Conservation (phyloP, 2,329 filamentous ascomycete species). For the Ceratocystis lukuohia region DNA sequence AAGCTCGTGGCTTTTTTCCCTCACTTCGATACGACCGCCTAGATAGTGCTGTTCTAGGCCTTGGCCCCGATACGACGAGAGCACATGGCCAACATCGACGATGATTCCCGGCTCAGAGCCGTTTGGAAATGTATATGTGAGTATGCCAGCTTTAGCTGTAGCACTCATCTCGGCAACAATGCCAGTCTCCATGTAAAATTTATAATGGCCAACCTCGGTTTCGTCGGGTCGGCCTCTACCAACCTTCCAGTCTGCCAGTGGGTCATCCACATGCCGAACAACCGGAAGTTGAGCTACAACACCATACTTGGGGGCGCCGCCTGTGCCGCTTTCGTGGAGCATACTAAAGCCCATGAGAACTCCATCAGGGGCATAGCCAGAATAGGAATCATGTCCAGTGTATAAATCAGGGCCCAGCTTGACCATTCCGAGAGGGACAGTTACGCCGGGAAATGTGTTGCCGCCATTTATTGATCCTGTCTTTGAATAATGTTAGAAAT, state of each 20-base stretch:
- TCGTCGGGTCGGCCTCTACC: constrained; percentile 38
- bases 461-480: constrained; percentile 34
- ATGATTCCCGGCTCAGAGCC: constrained; percentile 35
- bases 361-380: constrained; percentile 38
- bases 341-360: constrained; percentile 47
- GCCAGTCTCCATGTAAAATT: constrained; percentile 40
- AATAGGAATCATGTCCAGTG: constrained; percentile 38
- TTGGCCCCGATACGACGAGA: constrained; percentile 47
- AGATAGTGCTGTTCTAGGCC: constrained; percentile 50
- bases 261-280: constrained; percentile 37
- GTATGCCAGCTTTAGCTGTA: constrained; percentile 43
- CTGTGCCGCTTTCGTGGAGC: constrained; percentile 54
- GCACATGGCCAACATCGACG: constrained; percentile 53
- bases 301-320: constrained; percentile 57
- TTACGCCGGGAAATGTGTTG: constrained; percentile 39
- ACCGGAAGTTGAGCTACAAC: constrained; percentile 48
- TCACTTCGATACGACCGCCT: constrained; percentile 43
- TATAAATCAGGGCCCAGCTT: constrained; percentile 39
- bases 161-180: constrained; percentile 46
- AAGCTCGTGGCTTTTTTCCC: constrained; percentile 27
- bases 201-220: constrained; percentile 49
- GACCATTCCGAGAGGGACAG: constrained; percentile 35
- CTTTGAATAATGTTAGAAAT: constrained; percentile 24
- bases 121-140: constrained; percentile 45
- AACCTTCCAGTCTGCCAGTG: constrained; percentile 42